phyloP scores from a whole-genome alignment of 2,329 filamentous ascomycete genomes.

The Diaporthe velutina region DNA sequence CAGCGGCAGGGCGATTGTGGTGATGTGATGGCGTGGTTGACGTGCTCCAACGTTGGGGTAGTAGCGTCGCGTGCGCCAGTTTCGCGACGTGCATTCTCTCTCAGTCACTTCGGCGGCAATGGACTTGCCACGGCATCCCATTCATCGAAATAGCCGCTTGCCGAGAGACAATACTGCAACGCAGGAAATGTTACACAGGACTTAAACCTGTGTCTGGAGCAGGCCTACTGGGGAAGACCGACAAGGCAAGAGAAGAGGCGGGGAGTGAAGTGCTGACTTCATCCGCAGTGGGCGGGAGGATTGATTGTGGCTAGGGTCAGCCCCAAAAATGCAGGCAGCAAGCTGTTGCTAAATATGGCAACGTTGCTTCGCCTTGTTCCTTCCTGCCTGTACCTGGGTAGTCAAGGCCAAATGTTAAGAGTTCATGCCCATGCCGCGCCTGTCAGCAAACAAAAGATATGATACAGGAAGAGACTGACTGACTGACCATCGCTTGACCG shows the following conservation, averaged over 20 bases:
- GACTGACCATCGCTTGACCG: background rate
- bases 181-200: background rate
- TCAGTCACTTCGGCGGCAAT: slow-evolving; percentile 15
- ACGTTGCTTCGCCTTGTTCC: slow-evolving; percentile 12
- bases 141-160: slow-evolving; percentile 12
- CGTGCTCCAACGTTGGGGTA: slow-evolving; percentile 6
- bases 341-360: slow-evolving; percentile 26
- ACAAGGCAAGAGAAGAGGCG: background rate
- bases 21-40: slow-evolving; percentile 6
- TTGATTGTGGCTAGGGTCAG: slow-evolving; percentile 25
- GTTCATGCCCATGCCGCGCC: background rate
- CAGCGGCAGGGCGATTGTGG: background rate
- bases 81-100: background rate
- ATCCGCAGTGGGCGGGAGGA: background rate
- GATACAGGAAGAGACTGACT: background rate
- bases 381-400: background rate
- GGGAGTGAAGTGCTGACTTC: background rate
- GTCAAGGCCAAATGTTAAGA: background rate
- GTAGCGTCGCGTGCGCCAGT: background rate
- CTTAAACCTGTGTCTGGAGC: background rate
- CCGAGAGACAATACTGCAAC: background rate
- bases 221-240: background rate
- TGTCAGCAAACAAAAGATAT: background rate
- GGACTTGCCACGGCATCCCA: background rate
- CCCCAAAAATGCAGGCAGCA: background rate